Conservation (phyloP, 306 rosid genomes). For the Aeschynomene evenia region DNA sequence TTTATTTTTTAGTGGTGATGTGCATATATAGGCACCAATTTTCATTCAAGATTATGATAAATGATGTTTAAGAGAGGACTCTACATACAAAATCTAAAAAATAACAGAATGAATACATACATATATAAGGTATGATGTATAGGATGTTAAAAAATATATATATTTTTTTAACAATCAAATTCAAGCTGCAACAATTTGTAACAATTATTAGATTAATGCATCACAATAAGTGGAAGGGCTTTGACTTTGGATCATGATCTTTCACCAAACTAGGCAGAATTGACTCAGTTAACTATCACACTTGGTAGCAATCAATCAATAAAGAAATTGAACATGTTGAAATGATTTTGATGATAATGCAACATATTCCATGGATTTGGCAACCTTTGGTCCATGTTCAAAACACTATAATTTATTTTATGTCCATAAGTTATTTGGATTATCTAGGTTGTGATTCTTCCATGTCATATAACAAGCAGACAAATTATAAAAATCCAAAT, state of each 20-base stretch:
- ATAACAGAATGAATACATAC: too few species aligned
- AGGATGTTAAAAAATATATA: too few species aligned
- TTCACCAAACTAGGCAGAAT: constrained; percentile 11
- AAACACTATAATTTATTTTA: constrained; percentile 19
- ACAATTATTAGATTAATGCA: constrained; percentile 1
- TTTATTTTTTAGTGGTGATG: background rate
- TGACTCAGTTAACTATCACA: background rate
- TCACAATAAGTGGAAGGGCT: background rate
- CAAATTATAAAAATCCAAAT: constrained; percentile 29
- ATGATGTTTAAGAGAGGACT: too few species aligned
- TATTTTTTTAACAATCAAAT: background rate
- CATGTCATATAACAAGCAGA: constrained; percentile 32
- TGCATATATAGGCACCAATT: background rate
- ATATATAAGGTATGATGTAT: too few species aligned
- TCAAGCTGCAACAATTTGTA: constrained; percentile 10
- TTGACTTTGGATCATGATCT: constrained; percentile 1
- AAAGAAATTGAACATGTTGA: constrained; percentile 23
- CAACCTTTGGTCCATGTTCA: constrained; percentile 25
- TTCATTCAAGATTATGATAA: too few species aligned
- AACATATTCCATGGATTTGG: constrained; percentile 33
- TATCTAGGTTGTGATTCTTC: constrained; percentile 16
- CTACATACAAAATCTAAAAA: constrained; percentile 16
- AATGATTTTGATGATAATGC: constrained; percentile 7
- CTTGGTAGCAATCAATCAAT: constrained; percentile 15
- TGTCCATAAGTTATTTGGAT: constrained; percentile 39